Percentiles rank a stretch among this genome's conserved stretches.
Conservation (phyloP, 768 basidiomycete species). For the Panaeolus cyanescens region DNA sequence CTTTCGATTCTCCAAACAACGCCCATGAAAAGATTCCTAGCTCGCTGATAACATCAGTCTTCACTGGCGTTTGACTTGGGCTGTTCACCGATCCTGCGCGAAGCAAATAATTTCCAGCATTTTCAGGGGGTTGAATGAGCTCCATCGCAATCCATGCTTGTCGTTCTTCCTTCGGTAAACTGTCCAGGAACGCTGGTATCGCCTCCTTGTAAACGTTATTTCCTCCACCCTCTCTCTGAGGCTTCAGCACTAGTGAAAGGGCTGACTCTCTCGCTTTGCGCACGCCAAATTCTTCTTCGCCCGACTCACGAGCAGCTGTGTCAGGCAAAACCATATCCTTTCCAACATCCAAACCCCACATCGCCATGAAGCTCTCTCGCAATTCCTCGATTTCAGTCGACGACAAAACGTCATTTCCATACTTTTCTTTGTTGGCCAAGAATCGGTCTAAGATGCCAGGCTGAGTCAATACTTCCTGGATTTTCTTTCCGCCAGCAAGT, state of each 20-base stretch:
- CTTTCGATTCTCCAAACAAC: conserved; percentile 59
- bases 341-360: conserved; percentile 79
- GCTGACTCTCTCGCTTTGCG: conserved; percentile 51
- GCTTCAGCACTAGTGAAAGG: conserved; percentile 81
- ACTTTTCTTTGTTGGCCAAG: conserved; percentile 44
- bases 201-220: conserved; percentile 91
- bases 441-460: conserved; percentile 77
- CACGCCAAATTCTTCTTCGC: conserved; percentile 43
- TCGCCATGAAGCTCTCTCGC: conserved; percentile 79
- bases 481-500: conserved; percentile 94
- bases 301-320: conserved; percentile 21
- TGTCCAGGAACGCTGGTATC: conserved; percentile 77
- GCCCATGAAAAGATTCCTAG: conserved; percentile 92
- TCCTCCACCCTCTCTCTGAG: conserved; percentile 97
- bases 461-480: conserved; percentile 84
- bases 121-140: conserved; percentile 78
- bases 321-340: conserved; percentile 36
- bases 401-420: conserved; percentile 31
- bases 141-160: conserved; percentile 97
- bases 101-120: conserved; percentile 72
- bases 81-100: conserved; percentile 56
- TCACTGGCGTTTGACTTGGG: conserved; percentile 40
- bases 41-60: conserved; percentile 81
- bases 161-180: conserved; percentile 58
- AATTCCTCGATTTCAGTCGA: conserved; percentile 51